These are phyloP conservation scores for Primulina huaijiensis DNA, from an alignment of 257 asterid species.

Conservation along the genomic window DNA sequence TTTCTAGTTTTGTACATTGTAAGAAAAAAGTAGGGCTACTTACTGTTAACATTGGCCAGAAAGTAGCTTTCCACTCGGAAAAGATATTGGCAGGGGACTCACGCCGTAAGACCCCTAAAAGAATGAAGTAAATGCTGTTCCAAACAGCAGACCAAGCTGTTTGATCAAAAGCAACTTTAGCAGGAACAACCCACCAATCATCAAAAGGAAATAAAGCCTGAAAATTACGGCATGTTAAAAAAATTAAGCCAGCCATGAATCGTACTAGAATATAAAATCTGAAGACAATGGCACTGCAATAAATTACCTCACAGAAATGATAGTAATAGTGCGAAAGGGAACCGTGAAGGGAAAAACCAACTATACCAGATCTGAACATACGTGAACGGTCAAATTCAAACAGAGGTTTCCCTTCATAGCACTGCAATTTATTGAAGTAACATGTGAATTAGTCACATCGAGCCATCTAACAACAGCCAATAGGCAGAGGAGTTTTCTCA, in stretches of 20 bases:
- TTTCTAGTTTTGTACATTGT: not conserved
- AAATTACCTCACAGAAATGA: conserved; percentile 75
- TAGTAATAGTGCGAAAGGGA: conserved; percentile 88
- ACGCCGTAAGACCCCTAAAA: conserved; percentile 63
- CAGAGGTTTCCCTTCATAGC: conserved; percentile 85
- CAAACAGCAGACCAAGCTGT: conserved; percentile 79
- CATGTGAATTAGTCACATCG: conserved; percentile 1
- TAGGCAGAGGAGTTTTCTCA: not conserved
- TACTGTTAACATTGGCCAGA: conserved; percentile 83
- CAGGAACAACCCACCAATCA: conserved; percentile 98
- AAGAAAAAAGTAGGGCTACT: conserved; percentile 27
- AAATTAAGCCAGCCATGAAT: not conserved
- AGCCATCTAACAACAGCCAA: not conserved
- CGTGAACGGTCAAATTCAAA: conserved; percentile 73
- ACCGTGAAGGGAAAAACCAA: conserved; percentile 77
- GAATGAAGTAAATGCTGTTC: conserved; percentile 76
- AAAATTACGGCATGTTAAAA: not conserved
- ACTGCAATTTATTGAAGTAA: conserved; percentile 34
- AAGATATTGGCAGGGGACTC: conserved; percentile 64
- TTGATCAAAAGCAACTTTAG: conserved; percentile 74
- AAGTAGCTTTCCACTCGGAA: conserved; percentile 66
- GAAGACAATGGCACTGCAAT: not conserved
- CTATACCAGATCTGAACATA: conserved; percentile 73
- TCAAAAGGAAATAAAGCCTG: conserved; percentile 80
- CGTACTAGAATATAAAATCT: conserved; percentile 5